Evolutionary conservation across 1,284 basidiomycete species (phyloP).

Genomic region (Malassezia japonica): DNA sequence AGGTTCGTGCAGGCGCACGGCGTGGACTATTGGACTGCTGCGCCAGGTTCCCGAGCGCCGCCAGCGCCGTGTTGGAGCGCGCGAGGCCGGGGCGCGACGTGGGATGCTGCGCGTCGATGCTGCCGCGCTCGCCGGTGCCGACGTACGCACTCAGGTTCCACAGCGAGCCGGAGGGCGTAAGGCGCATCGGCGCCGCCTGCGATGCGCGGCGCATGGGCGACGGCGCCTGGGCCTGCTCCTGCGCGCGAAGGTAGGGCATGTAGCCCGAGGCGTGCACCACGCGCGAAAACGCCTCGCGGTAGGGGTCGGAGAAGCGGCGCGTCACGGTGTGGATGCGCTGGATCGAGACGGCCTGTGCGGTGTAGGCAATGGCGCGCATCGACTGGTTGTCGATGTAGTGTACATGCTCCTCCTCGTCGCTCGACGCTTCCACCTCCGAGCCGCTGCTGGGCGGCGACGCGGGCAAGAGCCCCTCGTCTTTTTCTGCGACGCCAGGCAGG

Average conservation of each 20-base stretch:
- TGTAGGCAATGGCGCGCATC: conserved; percentile 42
- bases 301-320: conserved; percentile 40
- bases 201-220: background rate
- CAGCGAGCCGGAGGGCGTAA: background rate
- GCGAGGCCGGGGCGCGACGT: background rate
- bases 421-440: conserved; percentile 6
- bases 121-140: background rate
- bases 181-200: background rate
- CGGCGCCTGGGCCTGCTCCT: background rate
- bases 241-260: background rate
- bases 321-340: conserved; percentile 41
- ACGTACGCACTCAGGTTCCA: background rate
- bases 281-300: conserved; percentile 32
- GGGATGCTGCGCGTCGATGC: background rate
- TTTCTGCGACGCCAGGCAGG: conserved; percentile 11
- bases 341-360: conserved; percentile 34
- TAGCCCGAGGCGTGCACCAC: conserved; percentile 25
- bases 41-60: background rate
- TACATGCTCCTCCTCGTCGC: conserved; percentile 13
- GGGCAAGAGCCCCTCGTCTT: conserved; percentile 8
- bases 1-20: background rate
- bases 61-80: conserved; percentile 2
- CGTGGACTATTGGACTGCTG: background rate
- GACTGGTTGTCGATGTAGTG: conserved; percentile 32
- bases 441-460: conserved; percentile 18